These are phyloP conservation scores for Psophocarpus tetragonolobus DNA, from an alignment of 306 rosid species.

Conservation along the genomic window DNA sequence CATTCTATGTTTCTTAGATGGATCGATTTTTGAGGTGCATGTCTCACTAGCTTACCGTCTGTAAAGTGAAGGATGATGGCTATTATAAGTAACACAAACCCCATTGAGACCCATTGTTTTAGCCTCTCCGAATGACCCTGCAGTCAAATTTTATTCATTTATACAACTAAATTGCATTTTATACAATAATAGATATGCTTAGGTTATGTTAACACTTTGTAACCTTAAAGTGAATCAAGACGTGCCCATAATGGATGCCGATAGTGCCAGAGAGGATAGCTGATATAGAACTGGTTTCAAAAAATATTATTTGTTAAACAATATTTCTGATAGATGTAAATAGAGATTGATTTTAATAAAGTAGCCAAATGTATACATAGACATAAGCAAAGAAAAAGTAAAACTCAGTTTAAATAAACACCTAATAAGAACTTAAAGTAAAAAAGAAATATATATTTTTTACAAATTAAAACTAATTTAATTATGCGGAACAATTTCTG, in stretches of 20 bases:
- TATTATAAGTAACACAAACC: conserved; percentile 53
- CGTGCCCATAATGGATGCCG: conserved; percentile 88
- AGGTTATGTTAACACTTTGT: not conserved
- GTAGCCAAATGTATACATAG: not conserved
- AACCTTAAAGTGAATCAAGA: conserved; percentile 89
- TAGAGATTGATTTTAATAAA: not conserved
- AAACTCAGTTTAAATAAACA: not conserved
- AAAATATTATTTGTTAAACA: not conserved
- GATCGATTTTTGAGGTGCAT: not conserved
- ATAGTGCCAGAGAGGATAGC: conserved; percentile 78
- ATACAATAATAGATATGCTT: not conserved
- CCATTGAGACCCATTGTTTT: conserved; percentile 83
- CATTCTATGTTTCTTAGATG: not conserved
- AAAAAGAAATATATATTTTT: not conserved
- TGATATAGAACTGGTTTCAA: conserved; percentile 59
- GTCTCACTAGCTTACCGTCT: conserved; percentile 50
- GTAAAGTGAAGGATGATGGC: conserved; percentile 82
- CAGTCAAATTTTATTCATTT: conserved; percentile 40
- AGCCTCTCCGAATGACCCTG: conserved; percentile 80
- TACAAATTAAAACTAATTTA: not conserved
- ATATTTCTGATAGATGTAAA: not conserved
- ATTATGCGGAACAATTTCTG: not conserved
- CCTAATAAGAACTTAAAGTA: not conserved
- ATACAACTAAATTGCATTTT: conserved; percentile 20
- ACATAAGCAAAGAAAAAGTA: not conserved